Base-by-base conservation (phyloP, 2,329 filamentous ascomycete genomes). In the Botrytis deweyae region DNA sequence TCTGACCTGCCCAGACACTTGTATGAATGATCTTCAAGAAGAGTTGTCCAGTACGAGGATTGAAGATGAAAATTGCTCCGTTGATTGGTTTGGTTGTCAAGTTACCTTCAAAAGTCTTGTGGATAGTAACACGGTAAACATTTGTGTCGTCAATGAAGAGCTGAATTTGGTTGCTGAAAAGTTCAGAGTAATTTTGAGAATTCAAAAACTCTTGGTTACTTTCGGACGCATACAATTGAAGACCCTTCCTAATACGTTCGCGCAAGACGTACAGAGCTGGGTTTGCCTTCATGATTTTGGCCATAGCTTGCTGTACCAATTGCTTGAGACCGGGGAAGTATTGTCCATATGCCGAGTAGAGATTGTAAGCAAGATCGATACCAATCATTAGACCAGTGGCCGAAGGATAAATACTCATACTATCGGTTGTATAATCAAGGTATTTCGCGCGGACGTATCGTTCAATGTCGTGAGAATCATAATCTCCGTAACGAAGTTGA, bases 11-110 rank as follows among this genome's bases (percentile, higher is more conserved):
- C 96, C 96, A 99, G 42, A 99, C 97, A 81, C 95, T 98, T 1
- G 96, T 99, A 84, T 99, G 97, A 78, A 99, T 99, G 79, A 99
- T 98, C 88, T 99, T 99, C 81, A 99, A 84, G 90, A 99, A 99
- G 58, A 99, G 85, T 81, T 99, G 96, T 69, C 96, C 96, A 70
- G 96, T 99, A 74, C 95, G 90, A n/a, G 97, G 96, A 82, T 99
- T 99, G 89, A 99, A 98, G 81, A 99, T 99, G 87, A 99, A 99
- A 82, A 99, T 98, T 64, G 97, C 96, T 82, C 96, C 96, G 82
- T 99, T 99, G 87, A 99, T 99, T 5, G 96, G 96, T 84, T 99
- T 99, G 2, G 96, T 99, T 0, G 96, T 99, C 89, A 99, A 87
- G 82, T 99, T 99, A 79, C 96, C 96, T 83, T 99, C 96, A 76